These are phyloP conservation scores for Sclerotinia subarctica DNA, from an alignment of 2,329 filamentous ascomycete species.

Conservation along the genomic window DNA sequence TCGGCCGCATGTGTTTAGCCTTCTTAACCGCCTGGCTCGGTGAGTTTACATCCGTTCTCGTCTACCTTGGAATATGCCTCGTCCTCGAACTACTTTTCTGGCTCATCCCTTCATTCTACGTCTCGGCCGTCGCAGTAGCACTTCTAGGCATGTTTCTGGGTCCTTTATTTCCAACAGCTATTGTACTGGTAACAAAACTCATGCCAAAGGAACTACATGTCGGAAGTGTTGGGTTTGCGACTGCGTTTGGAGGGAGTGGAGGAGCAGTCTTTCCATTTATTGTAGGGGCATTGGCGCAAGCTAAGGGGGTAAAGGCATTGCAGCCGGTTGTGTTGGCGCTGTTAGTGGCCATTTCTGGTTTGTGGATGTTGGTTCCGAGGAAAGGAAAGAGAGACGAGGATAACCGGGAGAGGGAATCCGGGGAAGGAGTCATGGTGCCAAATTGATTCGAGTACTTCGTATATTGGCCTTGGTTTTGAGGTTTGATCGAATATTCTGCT, in stretches of 20 bases:
- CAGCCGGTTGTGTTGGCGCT: slow-evolving; percentile 55
- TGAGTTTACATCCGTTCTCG: slow-evolving; percentile 63
- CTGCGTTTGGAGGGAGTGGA: slow-evolving; percentile 66
- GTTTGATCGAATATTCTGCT: not conserved
- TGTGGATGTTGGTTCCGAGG: slow-evolving; percentile 47
- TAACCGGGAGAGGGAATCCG: slow-evolving; percentile 18
- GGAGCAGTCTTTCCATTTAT: slow-evolving; percentile 65
- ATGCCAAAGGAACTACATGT: slow-evolving; percentile 72
- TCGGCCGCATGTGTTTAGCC: slow-evolving; percentile 70
- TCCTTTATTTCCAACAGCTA: slow-evolving; percentile 71
- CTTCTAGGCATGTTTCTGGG: slow-evolving; percentile 78
- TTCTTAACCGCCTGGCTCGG: slow-evolving; percentile 74
- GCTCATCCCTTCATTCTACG: slow-evolving; percentile 74
- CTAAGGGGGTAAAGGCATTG: slow-evolving; percentile 53
- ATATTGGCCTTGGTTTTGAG: not conserved
- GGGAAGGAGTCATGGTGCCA: not conserved
- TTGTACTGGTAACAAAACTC: slow-evolving; percentile 71
- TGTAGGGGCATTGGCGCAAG: slow-evolving; percentile 64
- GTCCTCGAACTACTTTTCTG: slow-evolving; percentile 71
- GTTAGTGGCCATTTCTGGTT: slow-evolving; percentile 45
- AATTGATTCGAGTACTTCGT: not conserved
- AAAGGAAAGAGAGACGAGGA: slow-evolving; percentile 32
- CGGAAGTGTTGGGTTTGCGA: slow-evolving; percentile 73
- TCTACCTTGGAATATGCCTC: slow-evolving; percentile 63
- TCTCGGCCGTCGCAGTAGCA: slow-evolving; percentile 67